Evolutionary conservation across 208 protist genomes (phyloP).

Genomic region (Tetramitus jugosus): DNA sequence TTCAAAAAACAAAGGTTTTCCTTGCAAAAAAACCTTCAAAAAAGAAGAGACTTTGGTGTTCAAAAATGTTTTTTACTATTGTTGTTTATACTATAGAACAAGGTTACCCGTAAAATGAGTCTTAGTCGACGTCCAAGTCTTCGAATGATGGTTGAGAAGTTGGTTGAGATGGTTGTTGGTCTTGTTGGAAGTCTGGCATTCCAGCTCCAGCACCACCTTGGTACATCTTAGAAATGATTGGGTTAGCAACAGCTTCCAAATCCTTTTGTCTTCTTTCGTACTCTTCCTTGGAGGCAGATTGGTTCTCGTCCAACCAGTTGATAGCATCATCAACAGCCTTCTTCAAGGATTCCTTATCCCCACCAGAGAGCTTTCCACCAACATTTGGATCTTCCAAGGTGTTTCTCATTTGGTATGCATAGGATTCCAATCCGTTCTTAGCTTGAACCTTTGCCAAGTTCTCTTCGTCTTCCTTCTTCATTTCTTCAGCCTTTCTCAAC

Average conservation of each 20-base stretch:
- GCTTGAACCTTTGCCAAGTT: constrained; percentile 80
- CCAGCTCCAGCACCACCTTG: neutral
- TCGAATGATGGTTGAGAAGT: neutral
- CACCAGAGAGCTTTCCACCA: constrained; percentile 50
- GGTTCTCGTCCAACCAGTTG: constrained; percentile 72
- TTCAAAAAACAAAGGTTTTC: no score
- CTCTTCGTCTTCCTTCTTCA: no score
- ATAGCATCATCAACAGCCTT: constrained; percentile 60
- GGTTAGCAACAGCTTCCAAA: constrained; percentile 70
- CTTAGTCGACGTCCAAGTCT: no score
- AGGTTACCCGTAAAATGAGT: no score
- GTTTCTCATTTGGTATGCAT: constrained; percentile 79
- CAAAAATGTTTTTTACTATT: no score
- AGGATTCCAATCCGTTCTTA: constrained; percentile 68
- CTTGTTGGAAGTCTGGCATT: neutral
- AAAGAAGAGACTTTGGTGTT: no score
- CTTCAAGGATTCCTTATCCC: constrained; percentile 54
- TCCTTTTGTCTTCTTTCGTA: constrained; percentile 78
- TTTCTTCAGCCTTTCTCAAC: constrained; percentile 78
- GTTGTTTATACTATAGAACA: no score
- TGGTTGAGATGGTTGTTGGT: neutral
- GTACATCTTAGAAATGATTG: constrained; percentile 39
- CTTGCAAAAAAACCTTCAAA: no score
- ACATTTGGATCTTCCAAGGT: constrained; percentile 59
- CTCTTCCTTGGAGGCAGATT: constrained; percentile 51